phyloP scores from a whole-genome alignment of 306 rosid genomes.

The Lupinus albus region DNA sequence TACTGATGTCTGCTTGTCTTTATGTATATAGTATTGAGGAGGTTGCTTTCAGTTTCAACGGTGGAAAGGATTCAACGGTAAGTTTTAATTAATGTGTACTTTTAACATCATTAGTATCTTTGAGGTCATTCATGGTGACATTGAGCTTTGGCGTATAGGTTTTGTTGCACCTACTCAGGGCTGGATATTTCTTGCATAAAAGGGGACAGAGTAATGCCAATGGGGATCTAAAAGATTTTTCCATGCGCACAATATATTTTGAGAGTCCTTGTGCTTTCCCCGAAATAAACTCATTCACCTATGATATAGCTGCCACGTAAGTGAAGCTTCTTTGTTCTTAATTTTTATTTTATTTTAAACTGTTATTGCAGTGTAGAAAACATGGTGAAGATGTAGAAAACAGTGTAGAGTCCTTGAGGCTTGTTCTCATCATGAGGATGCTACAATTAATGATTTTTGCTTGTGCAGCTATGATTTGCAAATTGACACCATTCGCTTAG shows the following conservation, averaged over 20 bases:
- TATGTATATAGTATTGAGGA: slow-evolving; percentile 64
- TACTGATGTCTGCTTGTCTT: slow-evolving; percentile 26
- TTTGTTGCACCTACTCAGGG: slow-evolving; percentile 90
- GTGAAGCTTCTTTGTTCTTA: slow-evolving; percentile 42
- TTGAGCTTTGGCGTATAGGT: slow-evolving; percentile 61
- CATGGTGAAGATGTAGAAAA: not conserved
- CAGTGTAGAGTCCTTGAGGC: too few relatives aligned
- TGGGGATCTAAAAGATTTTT: slow-evolving; percentile 62
- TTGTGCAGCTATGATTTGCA: slow-evolving; percentile 81
- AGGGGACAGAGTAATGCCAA: slow-evolving; percentile 60
- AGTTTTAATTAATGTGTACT: slow-evolving; percentile 43
- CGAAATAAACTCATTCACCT: slow-evolving; percentile 83
- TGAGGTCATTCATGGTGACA: slow-evolving; percentile 34
- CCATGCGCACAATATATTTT: slow-evolving; percentile 88
- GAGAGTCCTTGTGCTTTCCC: slow-evolving; percentile 81
- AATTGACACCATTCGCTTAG: slow-evolving; percentile 75
- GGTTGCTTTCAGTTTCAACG: slow-evolving; percentile 94
- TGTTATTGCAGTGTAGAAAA: slow-evolving; percentile 26
- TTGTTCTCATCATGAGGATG: slow-evolving; percentile 18
- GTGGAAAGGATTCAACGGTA: slow-evolving; percentile 98
- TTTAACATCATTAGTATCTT: slow-evolving; percentile 31
- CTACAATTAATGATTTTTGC: slow-evolving; percentile 34
- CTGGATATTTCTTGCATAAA: slow-evolving; percentile 83
- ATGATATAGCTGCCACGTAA: slow-evolving; percentile 72
- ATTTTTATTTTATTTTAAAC: slow-evolving; percentile 16